These are phyloP conservation scores for Yamadazyma laniorum DNA, from an alignment of 805 yeast species.

Conservation along the genomic window DNA sequence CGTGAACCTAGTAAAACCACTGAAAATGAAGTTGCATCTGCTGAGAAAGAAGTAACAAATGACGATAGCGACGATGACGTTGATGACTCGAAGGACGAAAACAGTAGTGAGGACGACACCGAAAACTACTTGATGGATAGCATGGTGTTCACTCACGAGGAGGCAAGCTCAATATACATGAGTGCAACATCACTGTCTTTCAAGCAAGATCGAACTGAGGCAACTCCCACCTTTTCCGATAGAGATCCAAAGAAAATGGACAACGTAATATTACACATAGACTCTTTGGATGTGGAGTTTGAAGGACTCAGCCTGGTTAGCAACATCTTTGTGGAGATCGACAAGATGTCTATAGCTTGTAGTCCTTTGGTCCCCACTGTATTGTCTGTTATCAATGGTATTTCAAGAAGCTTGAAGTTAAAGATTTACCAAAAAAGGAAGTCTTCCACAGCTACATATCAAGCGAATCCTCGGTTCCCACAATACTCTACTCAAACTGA, in stretches of 20 bases:
- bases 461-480: slow-evolving; percentile 18
- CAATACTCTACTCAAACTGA: slow-evolving; percentile 18
- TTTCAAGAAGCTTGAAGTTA: slow-evolving; percentile 35
- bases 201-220: slow-evolving; percentile 5
- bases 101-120: slow-evolving; percentile 22
- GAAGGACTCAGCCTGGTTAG: slow-evolving; percentile 42
- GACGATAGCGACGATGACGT: slow-evolving; percentile 15
- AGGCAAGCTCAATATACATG: slow-evolving; percentile 74
- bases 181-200: slow-evolving; percentile 67
- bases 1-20: slow-evolving; percentile 4
- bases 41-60: slow-evolving; percentile 16
- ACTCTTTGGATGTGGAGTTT: slow-evolving; percentile 41
- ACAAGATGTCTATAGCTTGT: slow-evolving; percentile 41
- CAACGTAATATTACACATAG: slow-evolving; percentile 25
- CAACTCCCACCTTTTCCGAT: slow-evolving; percentile 1
- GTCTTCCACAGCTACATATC: slow-evolving; percentile 3
- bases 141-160: slow-evolving; percentile 63
- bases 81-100: slow-evolving; percentile 19
- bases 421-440: slow-evolving; percentile 30
- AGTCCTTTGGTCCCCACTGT: slow-evolving; percentile 43
- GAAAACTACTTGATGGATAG: slow-evolving; percentile 57
- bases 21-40: slow-evolving; percentile 3
- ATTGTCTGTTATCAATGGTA: slow-evolving; percentile 33
- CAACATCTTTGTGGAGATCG: slow-evolving; percentile 40
- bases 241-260: slow-evolving; percentile 13